Evolutionary conservation across 768 basidiomycete species (phyloP), one percentile per base, ranked within the genome.

Genomic region (Mycena rebaudengoi): DNA sequence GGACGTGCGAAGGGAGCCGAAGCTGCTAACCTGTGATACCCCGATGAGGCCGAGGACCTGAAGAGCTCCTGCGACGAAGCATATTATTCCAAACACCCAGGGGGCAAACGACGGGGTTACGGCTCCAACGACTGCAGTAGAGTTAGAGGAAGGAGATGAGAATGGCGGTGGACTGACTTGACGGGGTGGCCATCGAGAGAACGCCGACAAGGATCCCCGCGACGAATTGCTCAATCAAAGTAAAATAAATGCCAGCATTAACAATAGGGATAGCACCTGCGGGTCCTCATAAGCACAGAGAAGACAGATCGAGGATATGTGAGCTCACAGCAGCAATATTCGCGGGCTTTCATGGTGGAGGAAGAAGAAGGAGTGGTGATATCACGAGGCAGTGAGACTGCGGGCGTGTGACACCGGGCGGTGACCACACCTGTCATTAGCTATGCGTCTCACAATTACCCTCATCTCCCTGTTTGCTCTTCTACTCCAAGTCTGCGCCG

Each of bases 21-120:
- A 56, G 41, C 61, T n/a, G 70, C 83, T 59, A 71, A 92, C 96
- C 80, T 83, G 83, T 40, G 87, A 86, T 41, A 98, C 95, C 49
- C 91, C 95, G 39, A 96, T 75, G 74, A 96, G 91, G 0, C 98
- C 98, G 13, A 98, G 73, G 0, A 94, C 65, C 74, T 99, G 98
- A 20, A 91, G 65, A 13, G 77, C 88, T 54, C 90, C 91, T n/a
- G 84, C 89, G 52, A 90, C 79, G 74, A 94, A 94, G 70, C 90
- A 92, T 20, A 94, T 74, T 20, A 87, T 83, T 1, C 85, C 95
- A 49, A 99, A 84, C 55, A 99, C 80, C 80, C 80, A 86, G 7
- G 86, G 81, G 2, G 92, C 88, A 73, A 90, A 91, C 1, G 86
- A 87, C 1, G 96, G 95, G 1, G 94, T 91, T 12, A 88, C 86